Evolutionary conservation across 2,329 filamentous ascomycete species (phyloP), one percentile per base, ranked within the genome.

Genomic region (Botrytis fragariae): DNA sequence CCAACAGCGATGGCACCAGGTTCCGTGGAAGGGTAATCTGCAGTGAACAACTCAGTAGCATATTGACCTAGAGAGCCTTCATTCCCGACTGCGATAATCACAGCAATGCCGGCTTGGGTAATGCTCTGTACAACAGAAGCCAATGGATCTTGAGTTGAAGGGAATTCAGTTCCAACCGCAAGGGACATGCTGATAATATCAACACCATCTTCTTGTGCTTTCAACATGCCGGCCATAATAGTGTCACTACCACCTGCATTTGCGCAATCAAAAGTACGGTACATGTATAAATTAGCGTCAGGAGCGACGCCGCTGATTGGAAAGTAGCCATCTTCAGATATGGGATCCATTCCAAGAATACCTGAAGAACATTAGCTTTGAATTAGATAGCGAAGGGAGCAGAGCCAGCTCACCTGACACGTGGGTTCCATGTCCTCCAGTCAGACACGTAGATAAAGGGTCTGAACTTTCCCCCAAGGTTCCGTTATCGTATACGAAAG

Each of bases 401-500:
- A 57, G 4, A 45, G 16, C n/a, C 60, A 37, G 18, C 65, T 64
- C 37, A 76, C 77, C 77, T 57, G 76, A 45, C 2, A 78, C 76
- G 54, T 78, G 77, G 14, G 76, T 78, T 18, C 78, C 77, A 60
- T 79, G 77, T 18, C 77, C 77, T 65, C 77, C 75, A 22, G 59
- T 69, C 48, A 67, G 48, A 37, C 77, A 78, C 2, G 76, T 78
- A 6, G 71, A 67, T 12, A 78, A 37, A 14, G 77, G 77, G 63
- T 78, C 75, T 10, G 74, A 60, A 29, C 61, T 72, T 22, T 74
- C 54, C 6, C 57, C 60, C 14, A 72, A 45, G 6, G 29, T 37
- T 4, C 72, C 72, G 35, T 77, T 68, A 72, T 91, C 87, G 62
- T 90, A 86, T 29, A 90, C 86, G 60, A 90, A 83, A 75, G 90